Evolutionary conservation across 1,284 basidiomycete species (phyloP).

Genomic region (Fomitopsis schrenkii): DNA sequence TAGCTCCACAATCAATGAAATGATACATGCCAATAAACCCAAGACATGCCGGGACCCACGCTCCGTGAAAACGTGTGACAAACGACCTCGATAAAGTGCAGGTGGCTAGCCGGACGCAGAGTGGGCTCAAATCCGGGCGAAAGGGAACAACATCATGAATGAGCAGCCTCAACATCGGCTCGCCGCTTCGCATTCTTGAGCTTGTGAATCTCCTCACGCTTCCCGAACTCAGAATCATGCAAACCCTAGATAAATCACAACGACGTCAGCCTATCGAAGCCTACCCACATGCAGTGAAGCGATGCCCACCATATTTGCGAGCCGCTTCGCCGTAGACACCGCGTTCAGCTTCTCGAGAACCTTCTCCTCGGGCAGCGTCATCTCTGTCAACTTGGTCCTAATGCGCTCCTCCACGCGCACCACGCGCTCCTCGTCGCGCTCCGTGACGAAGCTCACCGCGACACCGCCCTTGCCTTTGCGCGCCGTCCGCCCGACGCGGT

Average conservation of each 20-base stretch:
- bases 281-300: not conserved
- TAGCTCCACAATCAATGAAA: not conserved
- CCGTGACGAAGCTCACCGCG: constrained; percentile 93
- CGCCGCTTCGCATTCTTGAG: constrained; percentile 51
- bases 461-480: constrained; percentile 89
- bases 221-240: constrained; percentile 89
- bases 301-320: constrained; percentile 84
- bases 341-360: constrained; percentile 86
- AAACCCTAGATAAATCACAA: constrained; percentile 58
- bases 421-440: constrained; percentile 86
- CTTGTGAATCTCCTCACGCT: constrained; percentile 77
- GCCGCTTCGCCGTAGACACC: constrained; percentile 88
- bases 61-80: not conserved
- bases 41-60: not conserved
- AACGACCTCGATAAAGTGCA: too few species aligned
- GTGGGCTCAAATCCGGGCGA: too few species aligned
- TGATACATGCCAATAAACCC: not conserved
- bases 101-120: too few species aligned
- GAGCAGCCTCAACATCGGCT: constrained; percentile 18
- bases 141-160: not conserved
- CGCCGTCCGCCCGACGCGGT: constrained; percentile 88
- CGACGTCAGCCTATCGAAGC: not conserved
- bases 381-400: constrained; percentile 71
- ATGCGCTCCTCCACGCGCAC: constrained; percentile 85
- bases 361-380: constrained; percentile 74